Evolutionary conservation across 2,329 filamentous ascomycete genomes (phyloP).

Genomic region (Colletotrichum sp.): DNA sequence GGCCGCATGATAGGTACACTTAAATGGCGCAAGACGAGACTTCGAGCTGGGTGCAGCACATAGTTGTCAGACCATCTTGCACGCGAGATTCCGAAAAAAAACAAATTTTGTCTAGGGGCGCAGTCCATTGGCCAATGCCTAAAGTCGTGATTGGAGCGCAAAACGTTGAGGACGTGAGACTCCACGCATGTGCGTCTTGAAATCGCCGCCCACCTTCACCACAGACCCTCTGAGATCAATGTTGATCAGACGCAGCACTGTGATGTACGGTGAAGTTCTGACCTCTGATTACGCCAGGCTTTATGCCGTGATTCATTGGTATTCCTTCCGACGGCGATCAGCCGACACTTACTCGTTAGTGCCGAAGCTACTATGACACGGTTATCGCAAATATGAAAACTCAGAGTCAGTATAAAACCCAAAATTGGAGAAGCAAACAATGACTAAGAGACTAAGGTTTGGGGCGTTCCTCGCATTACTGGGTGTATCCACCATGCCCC

Average conservation of each 20-base stretch:
- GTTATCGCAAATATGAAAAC: no score
- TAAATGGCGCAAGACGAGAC: background rate
- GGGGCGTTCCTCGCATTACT: background rate
- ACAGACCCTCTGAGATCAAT: background rate
- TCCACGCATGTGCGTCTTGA: background rate
- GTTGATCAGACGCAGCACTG: background rate
- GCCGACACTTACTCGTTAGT: no score
- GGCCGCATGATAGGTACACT: background rate
- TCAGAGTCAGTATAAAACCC: no score
- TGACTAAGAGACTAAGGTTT: background rate
- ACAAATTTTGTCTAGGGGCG: no score
- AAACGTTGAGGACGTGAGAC: background rate
- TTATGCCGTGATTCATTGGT: background rate
- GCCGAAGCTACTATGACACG: no score
- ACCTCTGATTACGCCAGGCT: background rate
- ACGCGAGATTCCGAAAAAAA: background rate
- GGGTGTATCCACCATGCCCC: background rate
- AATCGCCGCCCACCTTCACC: background rate
- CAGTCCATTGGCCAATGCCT: background rate
- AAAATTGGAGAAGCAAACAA: no score
- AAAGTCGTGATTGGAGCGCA: background rate
- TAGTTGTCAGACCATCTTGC: background rate
- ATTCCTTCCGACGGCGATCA: background rate
- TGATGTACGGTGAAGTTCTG: background rate
- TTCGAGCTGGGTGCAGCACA: background rate